Conservation (phyloP, 108 stramenopile species). For the Stephanodiscus minutulus region DNA sequence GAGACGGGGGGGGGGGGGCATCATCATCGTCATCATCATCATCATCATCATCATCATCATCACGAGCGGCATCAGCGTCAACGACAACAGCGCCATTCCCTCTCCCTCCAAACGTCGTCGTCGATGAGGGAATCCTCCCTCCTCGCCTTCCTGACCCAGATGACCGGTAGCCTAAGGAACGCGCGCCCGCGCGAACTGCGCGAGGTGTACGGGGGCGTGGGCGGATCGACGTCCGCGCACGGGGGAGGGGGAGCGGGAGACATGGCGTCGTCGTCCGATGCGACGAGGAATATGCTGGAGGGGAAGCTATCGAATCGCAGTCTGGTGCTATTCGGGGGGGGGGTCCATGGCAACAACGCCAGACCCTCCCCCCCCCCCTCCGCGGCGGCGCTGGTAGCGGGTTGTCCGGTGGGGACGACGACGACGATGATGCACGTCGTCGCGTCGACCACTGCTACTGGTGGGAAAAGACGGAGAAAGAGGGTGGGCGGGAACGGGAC, state of each 20-base stretch:
- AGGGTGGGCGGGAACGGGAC: constrained; percentile 41
- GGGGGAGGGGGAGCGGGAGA: constrained; percentile 24
- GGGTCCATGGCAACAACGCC: constrained; percentile 7
- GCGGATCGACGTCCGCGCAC: constrained; percentile 19
- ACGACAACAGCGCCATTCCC: constrained; percentile 31
- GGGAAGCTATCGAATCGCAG: constrained; percentile 41
- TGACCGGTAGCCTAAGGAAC: constrained; percentile 20
- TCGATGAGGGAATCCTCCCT: constrained; percentile 40
- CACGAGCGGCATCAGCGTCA: not conserved
- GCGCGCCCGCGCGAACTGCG: constrained; percentile 19
- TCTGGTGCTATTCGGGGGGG: constrained; percentile 41
- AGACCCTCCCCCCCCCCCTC: too few species aligned
- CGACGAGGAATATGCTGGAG: constrained; percentile 15
- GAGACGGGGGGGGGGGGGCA: too few species aligned
- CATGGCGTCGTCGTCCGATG: not conserved
- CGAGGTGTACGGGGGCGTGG: constrained; percentile 14
- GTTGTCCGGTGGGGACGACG: too few species aligned
- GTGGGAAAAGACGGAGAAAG: constrained; percentile 32
- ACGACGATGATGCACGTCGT: not conserved
- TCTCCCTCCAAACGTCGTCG: constrained; percentile 32
- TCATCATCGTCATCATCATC: too few species aligned
- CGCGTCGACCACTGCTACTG: not conserved
- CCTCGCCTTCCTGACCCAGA: constrained; percentile 14
- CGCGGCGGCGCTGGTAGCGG: not conserved
- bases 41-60: too few species aligned